Base-by-base conservation (phyloP, 2,329 filamentous ascomycete species). In the Paecilomyces variotii region DNA sequence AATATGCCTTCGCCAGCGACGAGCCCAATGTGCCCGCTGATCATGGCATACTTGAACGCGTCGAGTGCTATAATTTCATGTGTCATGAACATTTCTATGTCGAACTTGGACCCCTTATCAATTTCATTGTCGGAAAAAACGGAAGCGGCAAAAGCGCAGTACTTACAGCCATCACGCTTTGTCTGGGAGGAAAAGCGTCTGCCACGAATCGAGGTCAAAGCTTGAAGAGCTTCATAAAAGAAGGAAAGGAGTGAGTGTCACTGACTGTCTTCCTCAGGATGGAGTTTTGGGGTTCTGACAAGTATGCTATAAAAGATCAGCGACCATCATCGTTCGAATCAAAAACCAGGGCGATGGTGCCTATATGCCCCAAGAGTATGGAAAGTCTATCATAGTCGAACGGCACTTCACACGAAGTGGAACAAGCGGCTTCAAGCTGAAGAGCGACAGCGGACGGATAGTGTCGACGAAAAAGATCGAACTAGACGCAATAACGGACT, bases 131-230 rank as follows among this genome's bases (percentile, higher is more conserved):
- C 57, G 94, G 94, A 14, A 91, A 96, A 73, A 99, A 99, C 70
- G 94, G 94, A 32, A 97, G 93, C 70, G 94, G 94, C 35, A 99
- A 99, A 78, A 99, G 94, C 72, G 94, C 94, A 2, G 88, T 97
- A 12, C 78, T 99, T 28, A 97, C 94, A 0, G 94, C 91, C 3
- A 84, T 99, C 63, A 96, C 91, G 0, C 81, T 99, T 34, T 97
- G 94, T 68, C 80, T 99, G n/a, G 94, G 94, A 60, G 93, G 90
- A 24, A 97, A 97, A 73, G 92, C 94, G 1, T 90, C 90, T 57
- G 85, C 90, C 14, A 97, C 94, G 3, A 97, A 97, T 68, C 88
- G 94, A 63, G 94, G 91, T 45, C 89, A 90, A 56, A 96, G 88
- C 66, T 77, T 99, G 27, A 96, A 95, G 73, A 89, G 84, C 60